phyloP scores from a whole-genome alignment of 495 filamentous ascomycete genomes.

The Hypoxylon fragiforme region DNA sequence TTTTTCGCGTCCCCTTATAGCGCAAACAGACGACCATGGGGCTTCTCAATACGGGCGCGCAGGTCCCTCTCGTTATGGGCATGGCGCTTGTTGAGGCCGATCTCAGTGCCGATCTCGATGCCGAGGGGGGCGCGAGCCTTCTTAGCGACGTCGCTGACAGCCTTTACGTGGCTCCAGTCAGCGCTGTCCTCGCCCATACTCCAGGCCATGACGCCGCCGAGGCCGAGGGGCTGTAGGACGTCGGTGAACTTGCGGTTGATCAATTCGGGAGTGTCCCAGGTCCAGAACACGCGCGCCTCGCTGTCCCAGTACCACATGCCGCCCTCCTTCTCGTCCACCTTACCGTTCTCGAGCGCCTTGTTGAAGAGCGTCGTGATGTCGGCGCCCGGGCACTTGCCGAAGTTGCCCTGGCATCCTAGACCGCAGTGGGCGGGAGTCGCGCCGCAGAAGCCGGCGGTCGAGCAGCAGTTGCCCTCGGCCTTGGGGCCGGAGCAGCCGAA shows the following conservation, averaged over 20 bases:
- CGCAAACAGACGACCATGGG: not conserved
- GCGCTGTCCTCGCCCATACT: conserved; percentile 63
- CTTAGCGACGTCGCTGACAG: conserved; percentile 26
- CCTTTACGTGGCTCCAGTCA: conserved; percentile 51
- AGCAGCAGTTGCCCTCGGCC: conserved; percentile 24
- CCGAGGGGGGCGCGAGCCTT: not conserved
- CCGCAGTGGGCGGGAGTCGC: conserved; percentile 28
- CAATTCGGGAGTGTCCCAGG: conserved; percentile 62
- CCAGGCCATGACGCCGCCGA: conserved; percentile 64
- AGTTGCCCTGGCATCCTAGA: conserved; percentile 26
- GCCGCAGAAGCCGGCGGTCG: conserved; percentile 28
- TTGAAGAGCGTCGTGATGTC: conserved; percentile 31
- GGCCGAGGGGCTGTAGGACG: conserved; percentile 54
- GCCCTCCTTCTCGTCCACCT: conserved; percentile 52
- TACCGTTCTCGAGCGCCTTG: conserved; percentile 51
- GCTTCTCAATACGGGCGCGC: not conserved
- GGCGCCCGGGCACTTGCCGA: conserved; percentile 35
- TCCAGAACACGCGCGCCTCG: conserved; percentile 60
- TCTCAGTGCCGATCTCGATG: not conserved
- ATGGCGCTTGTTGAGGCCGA: conserved; percentile 1
- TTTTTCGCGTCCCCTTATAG: no score
- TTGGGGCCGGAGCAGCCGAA: conserved; percentile 8
- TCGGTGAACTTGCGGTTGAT: conserved; percentile 60
- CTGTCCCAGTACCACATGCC: conserved; percentile 65
- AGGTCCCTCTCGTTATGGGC: no score